These are phyloP conservation scores for Przewalskia tangutica DNA, from an alignment of 257 asterid genomes.

Conservation along the genomic window DNA sequence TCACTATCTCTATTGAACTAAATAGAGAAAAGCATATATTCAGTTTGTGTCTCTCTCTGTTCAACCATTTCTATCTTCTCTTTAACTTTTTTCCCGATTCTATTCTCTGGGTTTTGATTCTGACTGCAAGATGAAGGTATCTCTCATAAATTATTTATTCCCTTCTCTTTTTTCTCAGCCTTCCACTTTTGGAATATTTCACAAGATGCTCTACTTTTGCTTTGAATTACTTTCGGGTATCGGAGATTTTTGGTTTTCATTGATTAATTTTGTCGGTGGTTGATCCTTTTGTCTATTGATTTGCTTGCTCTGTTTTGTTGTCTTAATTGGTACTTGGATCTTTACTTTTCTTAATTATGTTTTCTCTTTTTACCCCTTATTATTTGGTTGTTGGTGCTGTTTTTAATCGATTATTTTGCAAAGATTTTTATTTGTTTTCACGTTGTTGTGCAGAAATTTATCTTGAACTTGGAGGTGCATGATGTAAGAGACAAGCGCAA, in stretches of 20 bases:
- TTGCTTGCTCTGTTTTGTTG: constrained; percentile 3
- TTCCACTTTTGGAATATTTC: not conserved
- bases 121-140: constrained; percentile 2
- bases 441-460: constrained; percentile 51
- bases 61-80: not conserved
- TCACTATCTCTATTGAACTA: not conserved
- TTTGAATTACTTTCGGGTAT: not conserved
- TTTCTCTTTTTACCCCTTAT: not conserved
- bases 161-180: not conserved
- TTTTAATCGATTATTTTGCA: not conserved
- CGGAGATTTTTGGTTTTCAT: not conserved
- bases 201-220: not conserved
- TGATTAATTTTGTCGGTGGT: not conserved
- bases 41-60: constrained; percentile 19
- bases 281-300: not conserved
- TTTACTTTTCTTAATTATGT: not conserved
- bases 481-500: constrained; percentile 57
- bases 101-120: not conserved
- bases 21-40: constrained; percentile 13
- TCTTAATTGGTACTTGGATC: not conserved
- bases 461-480: constrained; percentile 58
- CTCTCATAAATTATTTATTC: not conserved
- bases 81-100: not conserved
- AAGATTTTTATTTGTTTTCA: not conserved
- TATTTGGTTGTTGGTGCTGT: not conserved